Evolutionary conservation across 768 basidiomycete genomes (phyloP), one percentile per base, ranked within the genome.

Genomic region (Suillus discolor): DNA sequence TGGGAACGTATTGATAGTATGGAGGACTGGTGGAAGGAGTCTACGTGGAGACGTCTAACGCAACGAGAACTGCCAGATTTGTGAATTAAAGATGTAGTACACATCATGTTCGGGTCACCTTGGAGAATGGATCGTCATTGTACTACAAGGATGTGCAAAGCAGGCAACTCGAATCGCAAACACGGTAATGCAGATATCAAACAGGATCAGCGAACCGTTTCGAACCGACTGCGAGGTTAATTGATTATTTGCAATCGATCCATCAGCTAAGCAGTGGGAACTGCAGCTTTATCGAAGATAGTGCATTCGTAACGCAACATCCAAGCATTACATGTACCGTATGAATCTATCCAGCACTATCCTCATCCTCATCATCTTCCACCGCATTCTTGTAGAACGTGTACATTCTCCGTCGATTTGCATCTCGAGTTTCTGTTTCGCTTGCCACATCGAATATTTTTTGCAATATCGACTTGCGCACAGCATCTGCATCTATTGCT

Each of bases 1-100:
- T 96, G 95, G 90, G 91, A 91, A 47, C 83, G 89, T 51, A 89
- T 97, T 42, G 85, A 90, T 68, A 81, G 82, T 61, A 91, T 94
- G 89, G 87, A 91, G 23, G 93, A 94, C 47, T 94, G 92, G 93
- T 96, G 95, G 94, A 93, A 87, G 73, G 93, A 95, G 72, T 92
- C 87, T 67, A 96, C 94, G 60, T 97, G 94, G 93, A 87, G 82
- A 45, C 81, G 94, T 66, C 78, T 96, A 63, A 86, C 93, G 71
- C 88, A 89, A 68, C 82, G 94, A 73, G 94, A 96, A 76, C 77
- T 96, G 63, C 94, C 94, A n/a, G 94, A 96, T 78, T 61, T 85
- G 70, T 63, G 62, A 18, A 16, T 57, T 36, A 60, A 57, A 36
- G 18, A 62, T 25, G 55, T 11, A 59, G 25, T 31, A 25, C 25